Evolutionary conservation across 768 basidiomycete genomes (phyloP).

Genomic region (Tulasnella sp.): DNA sequence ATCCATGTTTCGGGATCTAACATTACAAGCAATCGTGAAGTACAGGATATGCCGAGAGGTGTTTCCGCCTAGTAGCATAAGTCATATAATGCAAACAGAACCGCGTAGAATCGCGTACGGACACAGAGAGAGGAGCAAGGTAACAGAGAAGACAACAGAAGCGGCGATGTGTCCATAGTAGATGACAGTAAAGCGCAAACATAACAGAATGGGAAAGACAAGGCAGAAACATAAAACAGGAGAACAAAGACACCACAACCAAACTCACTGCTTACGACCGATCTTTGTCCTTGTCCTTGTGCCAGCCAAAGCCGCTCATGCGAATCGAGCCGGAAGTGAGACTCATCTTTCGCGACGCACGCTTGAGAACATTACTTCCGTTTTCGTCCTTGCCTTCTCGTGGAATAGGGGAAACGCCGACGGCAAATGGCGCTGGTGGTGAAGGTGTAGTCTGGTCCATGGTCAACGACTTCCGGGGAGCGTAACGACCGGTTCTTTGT

Average conservation of each 20-base stretch:
- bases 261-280: neutral
- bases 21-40: neutral
- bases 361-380: neutral
- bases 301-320: constrained; percentile 9
- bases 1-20: neutral
- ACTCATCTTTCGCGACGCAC: constrained; percentile 12
- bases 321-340: neutral
- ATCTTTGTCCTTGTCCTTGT: neutral
- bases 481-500: neutral
- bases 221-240: neutral
- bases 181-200: neutral
- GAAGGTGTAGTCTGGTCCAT: neutral
- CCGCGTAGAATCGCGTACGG: neutral
- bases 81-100: neutral
- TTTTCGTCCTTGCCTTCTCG: neutral
- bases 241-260: neutral
- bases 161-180: neutral
- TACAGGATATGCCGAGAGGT: neutral
- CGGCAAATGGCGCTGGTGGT: neutral
- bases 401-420: neutral
- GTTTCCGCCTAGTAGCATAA: neutral
- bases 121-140: neutral
- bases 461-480: neutral
- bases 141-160: constrained; percentile 1
- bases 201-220: neutral